These are phyloP conservation scores for Pyricularia grisea DNA, from an alignment of 2,329 filamentous ascomycete genomes.

Conservation along the genomic window DNA sequence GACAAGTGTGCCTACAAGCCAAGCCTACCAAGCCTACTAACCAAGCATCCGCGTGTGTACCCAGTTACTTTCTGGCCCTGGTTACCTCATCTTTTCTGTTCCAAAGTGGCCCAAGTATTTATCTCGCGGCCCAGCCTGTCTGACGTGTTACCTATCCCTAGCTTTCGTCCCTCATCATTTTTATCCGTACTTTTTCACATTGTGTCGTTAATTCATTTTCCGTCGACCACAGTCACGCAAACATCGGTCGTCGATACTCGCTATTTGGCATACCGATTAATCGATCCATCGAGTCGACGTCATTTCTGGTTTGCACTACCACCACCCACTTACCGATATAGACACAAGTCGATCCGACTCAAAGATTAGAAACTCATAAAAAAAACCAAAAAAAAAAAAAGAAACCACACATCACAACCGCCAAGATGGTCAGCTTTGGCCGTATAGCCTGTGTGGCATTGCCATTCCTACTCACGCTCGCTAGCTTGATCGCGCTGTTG, in stretches of 20 bases:
- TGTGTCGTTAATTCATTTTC: background rate
- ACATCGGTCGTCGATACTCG: background rate
- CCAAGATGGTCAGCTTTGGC: constrained; percentile 39
- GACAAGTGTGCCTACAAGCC: background rate
- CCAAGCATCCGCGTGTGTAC: background rate
- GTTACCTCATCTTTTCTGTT: background rate
- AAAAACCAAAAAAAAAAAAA: background rate
- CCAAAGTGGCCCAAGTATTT: background rate
- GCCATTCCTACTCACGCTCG: constrained; percentile 74
- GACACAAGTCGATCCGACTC: background rate
- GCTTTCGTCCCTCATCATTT: background rate
- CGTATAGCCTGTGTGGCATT: constrained; percentile 79
- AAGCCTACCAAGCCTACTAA: background rate
- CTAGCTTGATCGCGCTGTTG: constrained; percentile 61
- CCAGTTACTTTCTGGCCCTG: background rate
- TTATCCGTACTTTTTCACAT: background rate
- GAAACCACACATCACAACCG: constrained; percentile 7
- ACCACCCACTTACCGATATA: background rate
- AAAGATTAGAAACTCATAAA: no score
- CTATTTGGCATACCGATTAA: background rate
- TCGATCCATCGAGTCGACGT: background rate
- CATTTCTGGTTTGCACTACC: background rate
- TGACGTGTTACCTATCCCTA: background rate
- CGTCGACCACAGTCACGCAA: background rate
- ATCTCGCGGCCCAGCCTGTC: background rate